Conservation (phyloP, 306 rosid genomes). For the Pueraria montana region DNA sequence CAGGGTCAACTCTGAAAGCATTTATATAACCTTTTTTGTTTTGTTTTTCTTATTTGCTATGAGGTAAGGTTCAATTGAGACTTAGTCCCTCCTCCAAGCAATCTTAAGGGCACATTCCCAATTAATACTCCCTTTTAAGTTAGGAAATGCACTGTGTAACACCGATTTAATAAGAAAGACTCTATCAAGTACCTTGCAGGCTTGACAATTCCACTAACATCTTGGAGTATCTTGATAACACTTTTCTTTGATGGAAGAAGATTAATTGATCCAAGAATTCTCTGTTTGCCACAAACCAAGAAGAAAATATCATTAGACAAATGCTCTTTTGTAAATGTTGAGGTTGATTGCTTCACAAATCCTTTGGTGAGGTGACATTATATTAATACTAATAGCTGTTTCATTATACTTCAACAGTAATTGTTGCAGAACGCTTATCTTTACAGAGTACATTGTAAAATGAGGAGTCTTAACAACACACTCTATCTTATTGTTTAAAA, state of each 20-base stretch:
- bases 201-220: constrained; percentile 61
- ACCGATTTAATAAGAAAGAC: not conserved
- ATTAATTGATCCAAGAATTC: constrained; percentile 61
- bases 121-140: not conserved
- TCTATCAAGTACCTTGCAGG: constrained; percentile 58
- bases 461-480: too few relatives aligned
- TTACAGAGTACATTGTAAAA: not conserved
- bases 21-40: not conserved
- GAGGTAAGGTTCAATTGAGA: not conserved
- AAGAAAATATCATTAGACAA: constrained; percentile 15
- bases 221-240: constrained; percentile 63
- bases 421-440: not conserved
- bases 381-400: not conserved
- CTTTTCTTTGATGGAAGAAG: constrained; percentile 72
- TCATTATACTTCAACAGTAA: not conserved
- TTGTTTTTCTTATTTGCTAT: not conserved
- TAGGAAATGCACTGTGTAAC: constrained; percentile 10
- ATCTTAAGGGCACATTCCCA: not conserved
- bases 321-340: not conserved
- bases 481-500: too few relatives aligned
- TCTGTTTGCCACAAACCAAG: constrained; percentile 46
- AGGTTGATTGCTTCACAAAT: not conserved
- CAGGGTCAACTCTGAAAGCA: not conserved
- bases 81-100: not conserved
- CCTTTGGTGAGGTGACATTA: not conserved